Evolutionary conservation across 2,329 filamentous ascomycete genomes (phyloP), one percentile per base, ranked within the genome.

Genomic region (Penicillium occitanis): DNA sequence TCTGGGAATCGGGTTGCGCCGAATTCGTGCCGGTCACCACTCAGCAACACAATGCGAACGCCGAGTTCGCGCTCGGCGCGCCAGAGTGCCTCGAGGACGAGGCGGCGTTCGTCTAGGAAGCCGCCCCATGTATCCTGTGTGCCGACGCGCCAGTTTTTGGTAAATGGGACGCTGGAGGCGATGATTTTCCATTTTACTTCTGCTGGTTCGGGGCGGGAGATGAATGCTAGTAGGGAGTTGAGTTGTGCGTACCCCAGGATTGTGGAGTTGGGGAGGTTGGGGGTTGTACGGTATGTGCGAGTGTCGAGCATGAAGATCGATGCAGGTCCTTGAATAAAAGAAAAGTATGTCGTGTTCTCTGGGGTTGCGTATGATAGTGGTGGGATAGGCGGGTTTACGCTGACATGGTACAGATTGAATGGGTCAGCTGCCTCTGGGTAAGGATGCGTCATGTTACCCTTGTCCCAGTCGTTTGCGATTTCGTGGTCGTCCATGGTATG

Each of bases 401-500:
- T 85, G 40, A 89, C 89, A 68, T 99, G 94, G 75, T 99, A 99
- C 73, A 93, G 87, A 58, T 89, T 82, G 83, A 91, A 99, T 0
- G 94, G 92, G 67, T 96, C 92, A 53, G 91, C 87, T 4, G 94
- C 93, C 0, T 90, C 87, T 2, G 85, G 78, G 74, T 94, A 97
- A 0, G 96, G 86, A 5, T 91, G 91, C 0, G 91, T 93, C 14
- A 87, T 90, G 75, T 94, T 95, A 19, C 86, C 84, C 67, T 90
- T 88, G 35, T 78, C 77, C 93, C 93, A 98, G 79, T 98, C 95
- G 72, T 99, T 98, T 5, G 87, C 86, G 68, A 99, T 97, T 75
- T 99, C 95, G 73, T 99, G 95, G 75, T 99, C 95, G 74, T 99
- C 95, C 6, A 97, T 86, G 1, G 96, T 93, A 74, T 99, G 95